Evolutionary conservation across 176 grass and related monocot genomes (phyloP).

Genomic region (Rhynchospora tenuis): DNA sequence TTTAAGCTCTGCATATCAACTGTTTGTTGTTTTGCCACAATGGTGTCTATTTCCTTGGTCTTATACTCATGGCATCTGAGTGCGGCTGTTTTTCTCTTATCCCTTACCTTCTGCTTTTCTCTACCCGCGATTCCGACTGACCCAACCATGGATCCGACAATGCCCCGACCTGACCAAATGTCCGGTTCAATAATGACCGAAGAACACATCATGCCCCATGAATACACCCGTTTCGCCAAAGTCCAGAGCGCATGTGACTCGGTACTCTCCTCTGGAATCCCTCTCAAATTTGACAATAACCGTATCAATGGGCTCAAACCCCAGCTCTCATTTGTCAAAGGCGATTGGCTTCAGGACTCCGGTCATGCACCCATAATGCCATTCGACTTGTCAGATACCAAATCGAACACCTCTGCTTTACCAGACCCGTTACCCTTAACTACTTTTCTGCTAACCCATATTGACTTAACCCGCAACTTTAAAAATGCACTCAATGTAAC

Average conservation of each 20-base stretch:
- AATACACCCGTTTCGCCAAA: constrained; percentile 55
- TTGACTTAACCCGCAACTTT: constrained; percentile 37
- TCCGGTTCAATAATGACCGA: constrained; percentile 9
- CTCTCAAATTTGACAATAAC: constrained; percentile 52
- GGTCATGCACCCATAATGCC: constrained; percentile 44
- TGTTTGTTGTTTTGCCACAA: constrained; percentile 17
- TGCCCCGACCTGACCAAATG: neutral
- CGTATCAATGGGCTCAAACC: constrained; percentile 39
- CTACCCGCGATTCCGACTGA: neutral
- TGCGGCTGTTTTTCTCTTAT: neutral
- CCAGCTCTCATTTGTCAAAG: constrained; percentile 58
- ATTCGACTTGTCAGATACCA: constrained; percentile 50
- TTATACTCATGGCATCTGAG: constrained; percentile 3
- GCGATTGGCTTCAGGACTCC: constrained; percentile 58
- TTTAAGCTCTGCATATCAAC: neutral
- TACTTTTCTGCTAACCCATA: constrained; percentile 56
- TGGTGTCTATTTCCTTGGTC: neutral
- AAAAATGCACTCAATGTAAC: constrained; percentile 59
- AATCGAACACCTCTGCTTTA: neutral
- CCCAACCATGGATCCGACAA: neutral
- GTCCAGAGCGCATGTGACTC: constrained; percentile 44
- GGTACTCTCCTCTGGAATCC: constrained; percentile 37
- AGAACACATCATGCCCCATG: constrained; percentile 36
- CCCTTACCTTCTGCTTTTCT: neutral
- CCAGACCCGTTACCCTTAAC: constrained; percentile 30